phyloP scores from a whole-genome alignment of 495 filamentous ascomycete species.

The Neurospora pannonica region DNA sequence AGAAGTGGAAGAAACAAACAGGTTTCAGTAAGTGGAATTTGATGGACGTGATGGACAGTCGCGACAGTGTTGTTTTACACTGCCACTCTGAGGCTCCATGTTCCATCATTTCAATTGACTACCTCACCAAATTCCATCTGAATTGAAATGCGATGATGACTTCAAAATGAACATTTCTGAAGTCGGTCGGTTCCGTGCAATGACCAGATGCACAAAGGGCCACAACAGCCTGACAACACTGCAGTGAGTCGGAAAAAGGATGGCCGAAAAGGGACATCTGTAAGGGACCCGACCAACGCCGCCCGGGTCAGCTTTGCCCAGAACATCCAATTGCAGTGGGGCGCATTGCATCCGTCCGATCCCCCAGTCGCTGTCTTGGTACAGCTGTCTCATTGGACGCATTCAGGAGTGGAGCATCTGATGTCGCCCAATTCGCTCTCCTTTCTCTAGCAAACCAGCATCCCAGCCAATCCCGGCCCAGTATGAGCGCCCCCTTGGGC shows the following conservation, averaged over 20 bases:
- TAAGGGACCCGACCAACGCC: not conserved
- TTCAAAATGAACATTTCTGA: not conserved
- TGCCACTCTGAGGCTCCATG: not conserved
- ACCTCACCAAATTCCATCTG: not conserved
- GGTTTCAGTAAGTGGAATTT: not conserved
- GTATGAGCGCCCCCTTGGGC: not conserved
- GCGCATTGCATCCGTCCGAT: not conserved
- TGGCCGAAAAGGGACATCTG: not conserved
- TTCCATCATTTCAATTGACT: not conserved
- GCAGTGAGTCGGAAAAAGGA: not conserved
- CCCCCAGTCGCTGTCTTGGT: not conserved
- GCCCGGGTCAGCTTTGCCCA: not conserved
- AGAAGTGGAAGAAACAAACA: not conserved
- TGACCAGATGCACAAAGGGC: not conserved
- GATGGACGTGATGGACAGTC: not conserved
- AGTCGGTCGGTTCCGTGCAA: not conserved
- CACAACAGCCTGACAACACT: not conserved
- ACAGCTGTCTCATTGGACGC: not conserved
- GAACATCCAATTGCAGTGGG: not conserved
- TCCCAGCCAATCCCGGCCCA: not conserved
- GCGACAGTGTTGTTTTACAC: not conserved
- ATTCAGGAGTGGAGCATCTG: not conserved
- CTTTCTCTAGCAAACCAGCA: not conserved
- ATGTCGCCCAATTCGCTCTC: not conserved
- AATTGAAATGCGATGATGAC: not conserved